phyloP scores from a whole-genome alignment of 1,284 basidiomycete genomes.

The Thelephora terrestris region DNA sequence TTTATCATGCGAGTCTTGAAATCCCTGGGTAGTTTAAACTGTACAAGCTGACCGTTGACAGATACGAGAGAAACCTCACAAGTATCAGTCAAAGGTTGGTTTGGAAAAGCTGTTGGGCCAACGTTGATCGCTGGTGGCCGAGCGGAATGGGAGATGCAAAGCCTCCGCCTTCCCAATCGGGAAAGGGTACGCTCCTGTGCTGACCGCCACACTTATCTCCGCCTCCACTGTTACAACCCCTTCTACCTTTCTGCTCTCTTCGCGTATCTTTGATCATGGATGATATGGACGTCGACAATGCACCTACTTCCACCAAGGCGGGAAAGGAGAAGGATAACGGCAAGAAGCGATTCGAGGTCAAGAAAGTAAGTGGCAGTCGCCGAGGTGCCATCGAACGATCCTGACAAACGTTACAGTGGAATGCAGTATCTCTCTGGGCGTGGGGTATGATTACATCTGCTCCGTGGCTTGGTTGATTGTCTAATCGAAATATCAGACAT shows the following conservation, averaged over 20 bases:
- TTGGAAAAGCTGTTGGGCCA: too few species aligned
- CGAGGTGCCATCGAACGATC: conserved; percentile 2
- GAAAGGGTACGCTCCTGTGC: background rate
- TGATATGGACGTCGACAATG: conserved; percentile 75
- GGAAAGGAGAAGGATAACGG: conserved; percentile 38
- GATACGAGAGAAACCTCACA: too few species aligned
- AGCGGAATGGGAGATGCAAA: too few species aligned
- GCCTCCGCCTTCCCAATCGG: too few species aligned
- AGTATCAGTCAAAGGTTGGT: too few species aligned
- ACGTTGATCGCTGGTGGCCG: too few species aligned
- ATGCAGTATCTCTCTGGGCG: conserved; percentile 91
- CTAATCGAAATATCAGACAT: conserved; percentile 50
- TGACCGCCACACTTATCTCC: background rate
- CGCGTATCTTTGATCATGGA: conserved; percentile 32
- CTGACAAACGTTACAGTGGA: conserved; percentile 59
- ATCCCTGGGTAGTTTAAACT: too few species aligned
- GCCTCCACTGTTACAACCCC: background rate
- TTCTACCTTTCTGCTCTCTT: background rate
- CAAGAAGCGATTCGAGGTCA: conserved; percentile 87
- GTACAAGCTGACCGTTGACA: too few species aligned
- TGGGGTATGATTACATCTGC: conserved; percentile 59
- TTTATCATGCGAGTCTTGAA: too few species aligned
- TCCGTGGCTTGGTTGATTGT: conserved; percentile 2
- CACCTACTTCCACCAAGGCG: conserved; percentile 32
- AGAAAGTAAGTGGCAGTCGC: conserved; percentile 58